Percentiles rank a stretch among this genome's conserved stretches.
Evolutionary conservation across 2,329 filamentous ascomycete genomes (phyloP).

Genomic region (Bretziella fagacearum): DNA sequence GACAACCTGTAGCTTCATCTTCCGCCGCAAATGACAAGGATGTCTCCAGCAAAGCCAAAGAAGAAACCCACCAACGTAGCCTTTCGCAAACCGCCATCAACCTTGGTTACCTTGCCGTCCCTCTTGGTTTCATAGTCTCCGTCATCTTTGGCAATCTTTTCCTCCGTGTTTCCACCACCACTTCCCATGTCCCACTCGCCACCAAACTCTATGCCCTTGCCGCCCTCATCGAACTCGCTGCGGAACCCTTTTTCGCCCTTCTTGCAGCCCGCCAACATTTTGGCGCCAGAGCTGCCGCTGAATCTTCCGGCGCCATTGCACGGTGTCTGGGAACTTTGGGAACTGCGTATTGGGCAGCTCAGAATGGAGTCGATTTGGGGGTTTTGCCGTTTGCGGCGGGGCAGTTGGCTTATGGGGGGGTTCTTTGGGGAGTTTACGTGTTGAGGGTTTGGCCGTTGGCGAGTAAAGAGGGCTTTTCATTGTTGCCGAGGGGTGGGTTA

Average conservation of each 20-base stretch:
- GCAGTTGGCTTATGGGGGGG: constrained; percentile 57
- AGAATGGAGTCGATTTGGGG: constrained; percentile 39
- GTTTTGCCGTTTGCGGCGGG: constrained; percentile 80
- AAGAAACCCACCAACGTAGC: constrained; percentile 6
- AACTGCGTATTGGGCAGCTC: constrained; percentile 46
- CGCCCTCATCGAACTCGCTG: constrained; percentile 55
- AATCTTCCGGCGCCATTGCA: constrained; percentile 62
- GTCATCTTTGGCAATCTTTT: constrained; percentile 51
- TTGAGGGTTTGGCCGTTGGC: constrained; percentile 42
- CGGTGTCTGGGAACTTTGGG: constrained; percentile 62
- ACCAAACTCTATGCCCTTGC: constrained; percentile 39
- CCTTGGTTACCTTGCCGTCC: constrained; percentile 62
- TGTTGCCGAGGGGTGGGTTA: constrained; percentile 31
- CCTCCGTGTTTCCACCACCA: constrained; percentile 30
- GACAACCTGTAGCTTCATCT: constrained; percentile 30
- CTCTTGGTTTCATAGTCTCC: constrained; percentile 49
- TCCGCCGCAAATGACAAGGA: background rate
- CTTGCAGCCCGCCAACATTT: constrained; percentile 71
- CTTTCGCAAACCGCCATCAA: constrained; percentile 69
- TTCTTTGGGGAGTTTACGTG: constrained; percentile 54
- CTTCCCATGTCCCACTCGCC: constrained; percentile 41
- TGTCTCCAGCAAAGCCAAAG: background rate
- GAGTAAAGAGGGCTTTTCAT: constrained; percentile 45
- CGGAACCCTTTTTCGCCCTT: constrained; percentile 79
- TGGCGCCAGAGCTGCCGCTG: constrained; percentile 62